phyloP scores from a whole-genome alignment of 108 stramenopile species.

The Asterionellopsis glacialis region DNA sequence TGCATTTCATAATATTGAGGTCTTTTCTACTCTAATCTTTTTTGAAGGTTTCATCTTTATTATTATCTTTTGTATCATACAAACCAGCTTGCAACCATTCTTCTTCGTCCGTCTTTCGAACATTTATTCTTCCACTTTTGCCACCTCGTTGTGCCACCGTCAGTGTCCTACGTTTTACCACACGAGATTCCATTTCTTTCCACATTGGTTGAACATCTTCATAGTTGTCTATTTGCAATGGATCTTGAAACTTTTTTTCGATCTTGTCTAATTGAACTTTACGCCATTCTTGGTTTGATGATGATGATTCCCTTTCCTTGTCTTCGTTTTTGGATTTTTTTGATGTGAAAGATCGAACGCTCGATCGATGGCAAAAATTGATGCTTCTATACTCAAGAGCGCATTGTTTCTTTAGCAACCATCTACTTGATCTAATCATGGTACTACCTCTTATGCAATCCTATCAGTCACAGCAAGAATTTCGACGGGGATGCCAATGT shows the following conservation, averaged over 20 bases:
- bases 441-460: too few species aligned
- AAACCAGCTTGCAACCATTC: constrained; percentile 74
- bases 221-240: constrained; percentile 33
- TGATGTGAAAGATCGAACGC: too few species aligned
- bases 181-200: constrained; percentile 86
- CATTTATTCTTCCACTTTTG: constrained; percentile 62
- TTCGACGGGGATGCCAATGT: too few species aligned
- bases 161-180: constrained; percentile 50
- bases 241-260: constrained; percentile 23
- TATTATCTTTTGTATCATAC: constrained; percentile 36
- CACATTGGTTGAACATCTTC: constrained; percentile 88
- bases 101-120: constrained; percentile 79
- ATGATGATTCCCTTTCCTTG: background rate
- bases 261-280: constrained; percentile 36
- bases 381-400: too few species aligned
- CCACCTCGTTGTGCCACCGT: constrained; percentile 52
- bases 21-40: background rate
- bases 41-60: constrained; percentile 2
- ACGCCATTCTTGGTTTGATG: constrained; percentile 25
- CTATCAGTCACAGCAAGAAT: too few species aligned
- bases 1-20: background rate
- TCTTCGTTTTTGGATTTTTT: too few species aligned
- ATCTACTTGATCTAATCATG: too few species aligned
- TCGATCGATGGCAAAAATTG: too few species aligned
- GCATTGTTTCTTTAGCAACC: too few species aligned